Evolutionary conservation across 495 filamentous ascomycete species (phyloP), one percentile per base, ranked within the genome.

Genomic region (Talaromyces ruber): DNA sequence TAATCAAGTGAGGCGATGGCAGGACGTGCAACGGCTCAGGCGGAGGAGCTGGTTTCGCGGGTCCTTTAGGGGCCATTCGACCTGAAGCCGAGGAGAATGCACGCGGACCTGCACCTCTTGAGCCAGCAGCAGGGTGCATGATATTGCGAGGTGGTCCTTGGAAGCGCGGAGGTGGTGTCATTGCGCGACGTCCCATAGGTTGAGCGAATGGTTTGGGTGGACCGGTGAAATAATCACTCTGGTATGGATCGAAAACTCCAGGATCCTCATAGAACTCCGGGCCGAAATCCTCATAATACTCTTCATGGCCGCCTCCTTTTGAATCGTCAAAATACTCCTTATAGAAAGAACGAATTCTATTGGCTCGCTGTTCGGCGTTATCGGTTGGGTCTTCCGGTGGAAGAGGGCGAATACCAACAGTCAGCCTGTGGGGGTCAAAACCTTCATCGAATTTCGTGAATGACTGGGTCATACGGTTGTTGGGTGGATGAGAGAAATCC

Each of bases 251-350:
- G 66, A 86, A 96, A 63, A 89, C 71, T 45, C 82, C 77, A 32
- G 76, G 80, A 58, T 73, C 79, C 4, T 78, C 72, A 43, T 87
- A 81, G 68, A 87, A 89, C 54, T 84, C 81, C 16, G 82, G 65
- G 54, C 86, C 85, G 66, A 87, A 87, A 66, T 91, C 88, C 65
- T 91, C 86, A 61, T 88, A 87, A 68, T 91, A 89, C 65, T 80
- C 74, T 66, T 79, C 74, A 32, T 79, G 74, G 51, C 69, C 72
- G 0, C 79, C 79, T 0, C 79, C 79, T 70, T 88, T 90, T 21
- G 83, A 86, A 25, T 96, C 93, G 59, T 98, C 94, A 64, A 98
- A 98, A 73, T 98, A 98, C 73, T 98, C 94, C 72, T 97, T 97
- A 77, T 98, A 98, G 77, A 98, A 98, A 25, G 95, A 98, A 66